phyloP scores from a whole-genome alignment of 257 asterid genomes.

The Asclepias syriaca region DNA sequence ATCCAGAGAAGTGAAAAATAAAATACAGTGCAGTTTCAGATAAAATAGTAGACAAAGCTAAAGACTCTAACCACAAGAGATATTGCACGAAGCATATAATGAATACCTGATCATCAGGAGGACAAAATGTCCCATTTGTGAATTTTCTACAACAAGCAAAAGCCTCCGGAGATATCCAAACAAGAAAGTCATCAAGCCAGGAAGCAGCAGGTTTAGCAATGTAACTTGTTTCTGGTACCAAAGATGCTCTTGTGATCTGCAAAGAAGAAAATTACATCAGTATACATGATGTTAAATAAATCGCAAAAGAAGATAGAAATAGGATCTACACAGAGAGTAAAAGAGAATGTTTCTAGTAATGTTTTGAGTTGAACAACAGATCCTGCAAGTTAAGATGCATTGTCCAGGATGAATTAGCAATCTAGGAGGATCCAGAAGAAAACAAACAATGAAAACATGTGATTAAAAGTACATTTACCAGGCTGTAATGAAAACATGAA shows the following conservation, averaged over 20 bases:
- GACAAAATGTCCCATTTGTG: slow-evolving; percentile 80
- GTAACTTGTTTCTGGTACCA: slow-evolving; percentile 79
- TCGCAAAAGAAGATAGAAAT: not conserved
- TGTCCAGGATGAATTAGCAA: not conserved
- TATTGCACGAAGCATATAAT: not conserved
- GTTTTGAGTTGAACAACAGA: not conserved
- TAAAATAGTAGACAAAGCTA: slow-evolving; percentile 10
- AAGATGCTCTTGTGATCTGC: slow-evolving; percentile 93
- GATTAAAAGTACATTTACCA: not conserved
- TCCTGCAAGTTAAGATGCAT: not conserved
- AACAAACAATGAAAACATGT: not conserved
- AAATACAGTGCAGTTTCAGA: not conserved
- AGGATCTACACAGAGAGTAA: not conserved
- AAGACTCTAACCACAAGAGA: not conserved
- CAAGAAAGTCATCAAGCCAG: slow-evolving; percentile 98
- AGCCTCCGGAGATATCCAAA: slow-evolving; percentile 97
- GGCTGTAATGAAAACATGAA: not conserved
- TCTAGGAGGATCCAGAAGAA: not conserved
- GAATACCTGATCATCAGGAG: slow-evolving; percentile 90
- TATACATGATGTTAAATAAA: not conserved
- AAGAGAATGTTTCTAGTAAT: not conserved
- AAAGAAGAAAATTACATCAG: slow-evolving; percentile 10
- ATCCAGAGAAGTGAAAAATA: not conserved
- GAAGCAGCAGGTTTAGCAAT: slow-evolving; percentile 99
- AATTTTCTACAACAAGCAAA: slow-evolving; percentile 96